These are phyloP conservation scores for Microdochium nivale DNA, from an alignment of 2,329 filamentous ascomycete genomes.

Conservation along the genomic window DNA sequence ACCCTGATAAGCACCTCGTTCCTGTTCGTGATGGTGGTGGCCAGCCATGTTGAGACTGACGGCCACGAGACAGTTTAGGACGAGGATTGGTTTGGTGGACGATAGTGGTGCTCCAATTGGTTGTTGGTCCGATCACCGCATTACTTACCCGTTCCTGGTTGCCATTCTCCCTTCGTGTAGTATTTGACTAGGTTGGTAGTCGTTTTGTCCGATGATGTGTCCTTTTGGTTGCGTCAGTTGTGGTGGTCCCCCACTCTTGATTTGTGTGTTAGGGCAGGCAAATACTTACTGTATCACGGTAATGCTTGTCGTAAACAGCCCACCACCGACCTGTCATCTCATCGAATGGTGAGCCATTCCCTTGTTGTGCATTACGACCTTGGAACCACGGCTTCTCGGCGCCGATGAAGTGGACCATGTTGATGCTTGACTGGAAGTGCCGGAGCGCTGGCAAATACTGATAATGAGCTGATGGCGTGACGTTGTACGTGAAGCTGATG, in stretches of 20 bases:
- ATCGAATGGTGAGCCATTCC: slow-evolving; percentile 56
- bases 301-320: slow-evolving; percentile 87
- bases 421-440: slow-evolving; percentile 86
- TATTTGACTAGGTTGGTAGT: slow-evolving; percentile 36
- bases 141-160: slow-evolving; percentile 26
- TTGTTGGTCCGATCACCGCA: slow-evolving; percentile 11
- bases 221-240: slow-evolving; percentile 7
- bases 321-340: slow-evolving; percentile 87
- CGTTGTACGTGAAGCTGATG: slow-evolving; percentile 92
- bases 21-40: not conserved
- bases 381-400: slow-evolving; percentile 80
- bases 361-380: slow-evolving; percentile 45
- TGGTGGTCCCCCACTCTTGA: slow-evolving; percentile 3
- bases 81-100: slow-evolving; percentile 2
- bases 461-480: slow-evolving; percentile 92
- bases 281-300: slow-evolving; percentile 44
- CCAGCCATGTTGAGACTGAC: slow-evolving; percentile 1
- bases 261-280: slow-evolving; percentile 1
- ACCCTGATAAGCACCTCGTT: not conserved
- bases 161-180: slow-evolving; percentile 46
- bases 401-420: slow-evolving; percentile 91
- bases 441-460: slow-evolving; percentile 94
- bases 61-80: not conserved
- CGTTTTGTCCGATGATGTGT: slow-evolving; percentile 4
- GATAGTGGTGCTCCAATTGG: slow-evolving; percentile 10